Base-by-base conservation (phyloP, 345 rosid genomes). In the Pistacia integerrima region DNA sequence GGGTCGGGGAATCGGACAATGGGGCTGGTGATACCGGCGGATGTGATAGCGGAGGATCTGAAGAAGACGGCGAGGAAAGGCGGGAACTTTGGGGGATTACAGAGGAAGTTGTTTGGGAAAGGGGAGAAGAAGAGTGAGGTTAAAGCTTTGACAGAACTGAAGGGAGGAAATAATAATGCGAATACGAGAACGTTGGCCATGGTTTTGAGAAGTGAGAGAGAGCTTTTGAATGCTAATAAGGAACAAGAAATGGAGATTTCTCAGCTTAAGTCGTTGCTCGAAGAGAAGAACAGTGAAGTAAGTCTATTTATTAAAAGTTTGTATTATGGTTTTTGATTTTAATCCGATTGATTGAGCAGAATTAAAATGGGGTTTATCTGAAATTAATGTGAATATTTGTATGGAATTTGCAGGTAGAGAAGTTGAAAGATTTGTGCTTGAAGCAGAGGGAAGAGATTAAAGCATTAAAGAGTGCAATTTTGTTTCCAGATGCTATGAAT, bases 171-270 rank as follows among this genome's bases (percentile, higher is more conserved):
- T 12, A 14, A 72, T 11, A 35, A 33, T 18, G 67, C 67, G 74
- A 89, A 85, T 57, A 85, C 98, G 8, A 91, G 94, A 86, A 93
- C 97, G 8, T 72, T 95, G 77, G 94, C 94, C 13, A 93, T 92
- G 99, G 97, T 95, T 70, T 77, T 95, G 72, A 85, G 94, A 80
- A 90, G 98, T 69, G 99, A 92, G 79, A 90, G 97, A 74, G 97
- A 91, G 93, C 98, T 93, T 14, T 77, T 92, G 82, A 78, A 80
- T 81, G 78, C 88, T 58, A 95, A 87, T 67, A 92, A 92, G 85
- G 97, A 92, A 67, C 87, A 81, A 69, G 97, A 92, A 66, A 63
- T 65, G 61, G 89, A 93, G 83, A 81, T 95, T 36, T 69, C 90
- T 20, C 77, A 87, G 61, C 86, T 92, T 5, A 90, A 91, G 69